Percentiles rank a stretch among this genome's conserved stretches.
Evolutionary conservation across 2,329 filamentous ascomycete genomes (phyloP).

Genomic region (Alternaria sp.): DNA sequence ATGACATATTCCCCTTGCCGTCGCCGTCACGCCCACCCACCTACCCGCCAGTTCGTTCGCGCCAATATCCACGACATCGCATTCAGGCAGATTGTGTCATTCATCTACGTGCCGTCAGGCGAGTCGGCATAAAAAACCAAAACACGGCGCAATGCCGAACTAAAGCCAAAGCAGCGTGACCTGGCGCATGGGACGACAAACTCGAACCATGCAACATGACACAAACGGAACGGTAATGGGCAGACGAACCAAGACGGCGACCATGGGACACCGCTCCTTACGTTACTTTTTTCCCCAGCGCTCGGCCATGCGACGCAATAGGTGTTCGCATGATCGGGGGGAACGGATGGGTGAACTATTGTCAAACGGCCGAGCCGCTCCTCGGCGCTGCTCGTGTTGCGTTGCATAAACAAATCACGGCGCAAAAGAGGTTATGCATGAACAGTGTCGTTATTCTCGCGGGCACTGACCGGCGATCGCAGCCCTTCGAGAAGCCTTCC

Average conservation of each 20-base stretch:
- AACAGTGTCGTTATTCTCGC: neutral
- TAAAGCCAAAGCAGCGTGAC: slow-evolving; percentile 11
- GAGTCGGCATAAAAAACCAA: slow-evolving; percentile 17
- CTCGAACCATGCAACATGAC: slow-evolving; percentile 17
- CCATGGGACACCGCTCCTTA: slow-evolving; percentile 1
- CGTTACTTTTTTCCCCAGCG: slow-evolving; percentile 16
- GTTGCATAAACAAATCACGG: neutral
- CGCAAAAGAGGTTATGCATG: slow-evolving; percentile 4
- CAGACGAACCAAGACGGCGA: slow-evolving; percentile 1
- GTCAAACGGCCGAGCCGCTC: slow-evolving; percentile 26
- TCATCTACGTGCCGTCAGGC: neutral
- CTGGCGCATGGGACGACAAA: slow-evolving; percentile 14
- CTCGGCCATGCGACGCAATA: slow-evolving; percentile 9
- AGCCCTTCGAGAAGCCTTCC: slow-evolving; percentile 32
- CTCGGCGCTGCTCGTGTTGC: neutral
- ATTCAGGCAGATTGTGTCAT: slow-evolving; percentile 19
- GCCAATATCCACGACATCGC: slow-evolving; percentile 9
- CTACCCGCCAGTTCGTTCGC: slow-evolving; percentile 13
- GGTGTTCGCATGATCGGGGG: slow-evolving; percentile 15
- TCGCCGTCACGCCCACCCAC: slow-evolving; percentile 6
- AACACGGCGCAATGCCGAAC: slow-evolving; percentile 15
- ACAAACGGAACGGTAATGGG: slow-evolving; percentile 11
- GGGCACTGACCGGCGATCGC: slow-evolving; percentile 14
- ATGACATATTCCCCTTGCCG: slow-evolving; percentile 4
- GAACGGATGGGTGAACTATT: slow-evolving; percentile 34